phyloP scores from a whole-genome alignment of 106 monocot species.

The Platanthera guangdongensis region DNA sequence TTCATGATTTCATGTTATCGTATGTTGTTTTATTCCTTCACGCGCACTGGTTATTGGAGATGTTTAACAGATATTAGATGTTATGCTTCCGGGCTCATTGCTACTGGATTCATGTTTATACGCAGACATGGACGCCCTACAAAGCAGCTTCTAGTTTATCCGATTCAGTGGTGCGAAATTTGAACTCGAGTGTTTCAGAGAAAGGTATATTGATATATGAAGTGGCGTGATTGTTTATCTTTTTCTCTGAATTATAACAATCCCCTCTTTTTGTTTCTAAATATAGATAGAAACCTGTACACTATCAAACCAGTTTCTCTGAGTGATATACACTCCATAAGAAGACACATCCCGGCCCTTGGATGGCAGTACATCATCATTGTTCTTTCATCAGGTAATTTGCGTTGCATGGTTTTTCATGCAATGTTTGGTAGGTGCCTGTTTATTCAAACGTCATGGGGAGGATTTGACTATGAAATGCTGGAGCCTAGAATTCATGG shows the following conservation, averaged over 20 bases:
- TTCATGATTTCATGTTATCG: no score
- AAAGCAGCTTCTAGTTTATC: slow-evolving; percentile 32
- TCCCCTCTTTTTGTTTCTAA: background rate
- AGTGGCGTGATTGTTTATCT: background rate
- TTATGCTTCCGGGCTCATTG: no score
- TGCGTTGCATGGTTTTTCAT: no score
- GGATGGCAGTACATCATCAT: slow-evolving; percentile 86
- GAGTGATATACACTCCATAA: slow-evolving; percentile 65
- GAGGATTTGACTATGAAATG: background rate
- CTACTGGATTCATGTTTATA: background rate
- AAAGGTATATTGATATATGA: slow-evolving; percentile 35
- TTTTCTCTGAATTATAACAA: background rate
- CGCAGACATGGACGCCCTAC: slow-evolving; percentile 78
- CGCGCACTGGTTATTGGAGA: background rate
- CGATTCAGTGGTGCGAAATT: slow-evolving; percentile 30
- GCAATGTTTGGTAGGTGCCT: no score
- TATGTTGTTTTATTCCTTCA: background rate
- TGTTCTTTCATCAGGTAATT: slow-evolving; percentile 78
- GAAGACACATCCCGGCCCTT: slow-evolving; percentile 73
- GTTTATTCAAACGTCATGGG: background rate
- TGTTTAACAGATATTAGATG: background rate
- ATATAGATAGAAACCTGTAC: slow-evolving; percentile 76
- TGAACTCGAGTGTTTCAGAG: slow-evolving; percentile 24
- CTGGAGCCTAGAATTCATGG: background rate
- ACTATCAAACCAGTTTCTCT: slow-evolving; percentile 59